Evolutionary conservation across 805 yeast genomes (phyloP).

Genomic region (Cyberlindnera samutprakarnensis): DNA sequence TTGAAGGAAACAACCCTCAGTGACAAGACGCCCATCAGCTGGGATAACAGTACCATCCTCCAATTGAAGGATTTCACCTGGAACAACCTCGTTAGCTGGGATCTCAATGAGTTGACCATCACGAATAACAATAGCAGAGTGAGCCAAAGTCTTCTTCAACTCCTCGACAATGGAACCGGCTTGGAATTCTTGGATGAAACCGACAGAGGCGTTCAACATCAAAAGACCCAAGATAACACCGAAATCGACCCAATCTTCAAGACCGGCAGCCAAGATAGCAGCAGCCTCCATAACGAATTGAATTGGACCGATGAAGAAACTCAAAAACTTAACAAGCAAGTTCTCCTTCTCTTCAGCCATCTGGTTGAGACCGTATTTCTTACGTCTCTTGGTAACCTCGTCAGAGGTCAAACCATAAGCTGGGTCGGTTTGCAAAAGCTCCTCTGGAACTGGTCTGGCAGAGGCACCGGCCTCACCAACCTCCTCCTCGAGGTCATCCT

Average conservation of each 20-base stretch:
- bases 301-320: slow-evolving; percentile 91
- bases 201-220: slow-evolving; percentile 83
- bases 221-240: slow-evolving; percentile 92
- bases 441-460: slow-evolving; percentile 80
- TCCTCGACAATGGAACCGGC: slow-evolving; percentile 98
- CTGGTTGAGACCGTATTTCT: slow-evolving; percentile 85
- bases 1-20: slow-evolving; percentile 82
- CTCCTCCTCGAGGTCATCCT: slow-evolving; percentile 41
- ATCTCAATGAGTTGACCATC: slow-evolving; percentile 72
- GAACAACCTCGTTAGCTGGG: slow-evolving; percentile 80
- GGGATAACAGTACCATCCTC: slow-evolving; percentile 93
- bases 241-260: slow-evolving; percentile 97
- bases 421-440: slow-evolving; percentile 76
- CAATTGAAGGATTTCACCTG: slow-evolving; percentile 88
- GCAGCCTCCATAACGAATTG: slow-evolving; percentile 98
- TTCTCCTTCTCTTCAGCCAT: slow-evolving; percentile 87
- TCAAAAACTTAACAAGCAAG: slow-evolving; percentile 66
- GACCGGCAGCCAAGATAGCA: slow-evolving; percentile 91
- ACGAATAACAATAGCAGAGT: slow-evolving; percentile 80
- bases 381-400: slow-evolving; percentile 76
- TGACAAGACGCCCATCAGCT: slow-evolving; percentile 85
- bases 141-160: slow-evolving; percentile 90
- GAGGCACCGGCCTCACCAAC: slow-evolving; percentile 42
- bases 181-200: slow-evolving; percentile 95
- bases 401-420: slow-evolving; percentile 67